Evolutionary conservation across 192 early-diverging fungal species (phyloP), one percentile per base, ranked within the genome.

Genomic region (Cladochytrium replicatum): DNA sequence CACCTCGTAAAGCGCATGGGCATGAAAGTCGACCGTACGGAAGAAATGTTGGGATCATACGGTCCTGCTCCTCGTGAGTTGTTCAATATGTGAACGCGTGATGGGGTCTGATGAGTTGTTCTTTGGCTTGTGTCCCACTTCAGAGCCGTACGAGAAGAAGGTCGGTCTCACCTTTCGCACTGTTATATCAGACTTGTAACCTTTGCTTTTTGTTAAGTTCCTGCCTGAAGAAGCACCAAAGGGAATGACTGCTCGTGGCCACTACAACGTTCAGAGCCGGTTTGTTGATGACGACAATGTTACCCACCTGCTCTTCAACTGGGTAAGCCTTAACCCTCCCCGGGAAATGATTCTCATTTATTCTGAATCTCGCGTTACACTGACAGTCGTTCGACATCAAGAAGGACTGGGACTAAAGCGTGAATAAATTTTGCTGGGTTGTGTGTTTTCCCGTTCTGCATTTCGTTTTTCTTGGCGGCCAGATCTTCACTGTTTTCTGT

Each of bases 31-130:
- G 95, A 96, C 57, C 88, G 82, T 70, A 78, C 73, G 49, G 90
- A 99, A 57, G 88, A 93, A 56, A 96, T 99, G 92, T 76, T 94
- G 58, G 95, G 95, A 46, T 87, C 84, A 50, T 99, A 91, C 55
- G 93, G 93, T 29, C 93, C 95, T 29, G 69, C 74, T 37, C 46
- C 64, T 27, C 64, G 44, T 68, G 0, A 9, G 42, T 46, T 44
- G 22, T 31, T 25, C 30, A 41, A 45, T 54, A 24, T n/a, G n/a
- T 30, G 19, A 50, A 0, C 41, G 17, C n/a, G 2, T n/a, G n/a
- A n/a, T n/a, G n/a, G n/a, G n/a, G n/a, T 2, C 21, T 1, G 48
- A 17, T 9, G 6, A 51, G 9, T 17, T 26, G 9, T 55, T 31
- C 1, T 54, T 13, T 25, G n/a, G 1, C 17, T 6, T 51, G 46